Evolutionary conservation across 331 rosid species (phyloP).

Genomic region (Saraca asoca): DNA sequence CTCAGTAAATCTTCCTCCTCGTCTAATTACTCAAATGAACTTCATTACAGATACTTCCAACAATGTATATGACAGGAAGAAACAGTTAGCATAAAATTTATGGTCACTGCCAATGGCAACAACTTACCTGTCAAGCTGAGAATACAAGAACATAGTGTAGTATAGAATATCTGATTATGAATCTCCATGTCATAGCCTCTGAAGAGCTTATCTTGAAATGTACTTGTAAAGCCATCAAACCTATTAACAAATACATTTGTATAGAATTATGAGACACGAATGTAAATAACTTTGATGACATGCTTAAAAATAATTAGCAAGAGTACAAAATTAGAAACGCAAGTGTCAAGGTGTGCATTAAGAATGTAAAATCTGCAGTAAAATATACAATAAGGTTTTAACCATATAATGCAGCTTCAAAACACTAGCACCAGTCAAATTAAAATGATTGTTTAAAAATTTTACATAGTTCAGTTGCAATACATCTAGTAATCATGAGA

Average conservation of each 20-base stretch:
- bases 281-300: slow-evolving; percentile 10
- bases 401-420: slow-evolving; percentile 14
- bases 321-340: slow-evolving; percentile 17
- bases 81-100: slow-evolving; percentile 28
- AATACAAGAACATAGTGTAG: slow-evolving; percentile 82
- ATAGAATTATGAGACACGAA: slow-evolving; percentile 19
- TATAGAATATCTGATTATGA: slow-evolving; percentile 95
- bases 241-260: slow-evolving; percentile 43
- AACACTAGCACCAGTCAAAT: slow-evolving; percentile 22
- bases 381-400: slow-evolving; percentile 19
- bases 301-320: slow-evolving; percentile 17
- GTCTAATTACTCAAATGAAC: slow-evolving; percentile 7
- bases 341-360: slow-evolving; percentile 1
- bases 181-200: slow-evolving; percentile 98
- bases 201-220: slow-evolving; percentile 92
- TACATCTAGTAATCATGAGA: slow-evolving; percentile 8
- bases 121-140: slow-evolving; percentile 83
- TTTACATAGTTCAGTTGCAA: slow-evolving; percentile 16
- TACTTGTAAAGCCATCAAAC: slow-evolving; percentile 97
- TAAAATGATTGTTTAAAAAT: slow-evolving; percentile 14
- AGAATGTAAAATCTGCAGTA: neutral
- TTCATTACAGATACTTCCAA: neutral
- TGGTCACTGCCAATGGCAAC: slow-evolving; percentile 6
- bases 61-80: slow-evolving; percentile 11
- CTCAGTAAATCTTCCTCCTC: slow-evolving; percentile 18